A percentile compares a stretch with the other conserved stretches of the same genome.
phyloP scores from a whole-genome alignment of 2,329 filamentous ascomycete species.

The Rhynchosporium secalis region DNA sequence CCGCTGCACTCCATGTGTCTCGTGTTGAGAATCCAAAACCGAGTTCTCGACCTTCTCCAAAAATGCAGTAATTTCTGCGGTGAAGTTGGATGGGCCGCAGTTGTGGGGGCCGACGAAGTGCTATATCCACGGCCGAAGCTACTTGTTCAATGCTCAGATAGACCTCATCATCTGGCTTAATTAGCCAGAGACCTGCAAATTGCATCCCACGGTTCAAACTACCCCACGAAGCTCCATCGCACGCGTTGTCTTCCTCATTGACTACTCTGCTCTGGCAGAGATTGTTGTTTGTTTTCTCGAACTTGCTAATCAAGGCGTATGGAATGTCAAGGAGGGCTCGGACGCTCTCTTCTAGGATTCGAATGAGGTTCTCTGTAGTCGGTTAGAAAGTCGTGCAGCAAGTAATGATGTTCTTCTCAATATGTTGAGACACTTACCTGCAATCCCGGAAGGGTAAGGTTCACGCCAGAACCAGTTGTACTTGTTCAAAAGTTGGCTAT shows the following conservation, averaged over 20 bases:
- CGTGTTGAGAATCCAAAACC: neutral
- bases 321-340: slow-evolving; percentile 3
- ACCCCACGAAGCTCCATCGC: slow-evolving; percentile 7
- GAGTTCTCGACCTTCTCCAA: neutral
- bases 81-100: neutral
- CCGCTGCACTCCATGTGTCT: neutral
- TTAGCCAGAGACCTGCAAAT: neutral
- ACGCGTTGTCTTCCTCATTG: neutral
- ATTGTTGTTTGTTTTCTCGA: neutral
- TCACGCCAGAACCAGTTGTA: neutral
- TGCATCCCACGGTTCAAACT: slow-evolving; percentile 3
- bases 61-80: neutral
- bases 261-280: neutral
- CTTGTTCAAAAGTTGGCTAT: slow-evolving; percentile 2
- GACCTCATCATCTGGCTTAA: neutral
- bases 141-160: neutral
- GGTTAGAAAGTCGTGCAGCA: too few relatives aligned
- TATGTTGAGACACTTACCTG: neutral
- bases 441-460: slow-evolving; percentile 1
- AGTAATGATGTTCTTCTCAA: neutral
- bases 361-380: slow-evolving; percentile 1
- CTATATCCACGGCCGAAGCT: neutral
- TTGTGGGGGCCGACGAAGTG: neutral
- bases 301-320: neutral
- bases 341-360: neutral